These are phyloP conservation scores for Gentiana macrophylla DNA, from an alignment of 257 asterid species.

Conservation along the genomic window DNA sequence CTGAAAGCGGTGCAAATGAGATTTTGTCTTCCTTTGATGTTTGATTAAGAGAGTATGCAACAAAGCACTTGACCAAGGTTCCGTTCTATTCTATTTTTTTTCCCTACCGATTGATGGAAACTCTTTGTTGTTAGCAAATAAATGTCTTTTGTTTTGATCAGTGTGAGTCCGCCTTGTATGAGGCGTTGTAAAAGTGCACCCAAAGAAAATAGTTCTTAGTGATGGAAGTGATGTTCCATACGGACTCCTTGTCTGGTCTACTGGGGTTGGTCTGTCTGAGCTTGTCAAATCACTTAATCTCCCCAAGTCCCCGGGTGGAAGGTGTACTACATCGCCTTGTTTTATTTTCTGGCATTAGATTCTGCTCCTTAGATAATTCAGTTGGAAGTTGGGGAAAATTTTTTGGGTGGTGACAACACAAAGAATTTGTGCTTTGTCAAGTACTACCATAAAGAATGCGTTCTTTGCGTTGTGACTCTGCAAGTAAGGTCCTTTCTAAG, in stretches of 20 bases:
- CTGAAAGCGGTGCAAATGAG: constrained; percentile 60
- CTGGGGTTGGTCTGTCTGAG: not conserved
- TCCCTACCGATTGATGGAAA: too few relatives aligned
- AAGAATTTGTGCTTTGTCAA: too few relatives aligned
- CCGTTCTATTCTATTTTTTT: not conserved
- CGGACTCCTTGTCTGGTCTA: too few relatives aligned
- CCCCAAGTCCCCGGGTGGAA: constrained; percentile 88
- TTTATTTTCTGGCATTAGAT: too few relatives aligned
- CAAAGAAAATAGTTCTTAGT: constrained; percentile 57
- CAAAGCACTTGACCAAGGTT: constrained; percentile 87
- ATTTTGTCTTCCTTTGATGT: constrained; percentile 81
- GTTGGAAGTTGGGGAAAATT: too few relatives aligned
- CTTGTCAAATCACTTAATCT: constrained; percentile 52
- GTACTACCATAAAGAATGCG: too few relatives aligned
- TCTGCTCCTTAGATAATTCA: too few relatives aligned
- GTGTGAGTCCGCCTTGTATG: constrained; percentile 85
- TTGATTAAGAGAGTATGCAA: constrained; percentile 70
- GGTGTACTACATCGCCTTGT: constrained; percentile 26
- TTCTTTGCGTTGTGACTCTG: too few relatives aligned
- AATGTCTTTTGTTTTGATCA: constrained; percentile 6
- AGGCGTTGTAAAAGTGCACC: constrained; percentile 73
- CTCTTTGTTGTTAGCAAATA: not conserved
- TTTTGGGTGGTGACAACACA: too few relatives aligned
- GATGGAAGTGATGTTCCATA: constrained; percentile 91
- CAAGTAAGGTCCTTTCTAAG: too few relatives aligned